phyloP scores from a whole-genome alignment of 108 stramenopile species.

The Fistulifera solaris region DNA sequence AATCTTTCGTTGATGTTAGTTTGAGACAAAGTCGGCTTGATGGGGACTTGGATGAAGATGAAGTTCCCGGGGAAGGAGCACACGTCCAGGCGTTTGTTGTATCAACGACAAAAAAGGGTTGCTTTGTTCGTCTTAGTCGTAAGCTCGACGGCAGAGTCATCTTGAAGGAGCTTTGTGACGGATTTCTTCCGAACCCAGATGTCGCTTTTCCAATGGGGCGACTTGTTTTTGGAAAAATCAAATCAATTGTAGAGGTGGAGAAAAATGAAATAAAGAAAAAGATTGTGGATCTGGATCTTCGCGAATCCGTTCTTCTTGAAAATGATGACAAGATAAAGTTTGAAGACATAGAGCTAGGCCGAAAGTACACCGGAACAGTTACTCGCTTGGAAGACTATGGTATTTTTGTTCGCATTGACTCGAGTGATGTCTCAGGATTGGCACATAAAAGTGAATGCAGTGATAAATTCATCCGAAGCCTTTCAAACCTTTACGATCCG shows the following conservation, averaged over 20 bases:
- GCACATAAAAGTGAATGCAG: slow-evolving; percentile 88
- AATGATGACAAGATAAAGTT: slow-evolving; percentile 42
- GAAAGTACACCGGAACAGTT: slow-evolving; percentile 83
- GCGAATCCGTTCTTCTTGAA: slow-evolving; percentile 62
- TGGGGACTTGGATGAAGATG: slow-evolving; percentile 71
- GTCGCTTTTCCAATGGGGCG: slow-evolving; percentile 80
- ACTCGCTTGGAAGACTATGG: slow-evolving; percentile 83
- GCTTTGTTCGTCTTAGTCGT: slow-evolving; percentile 81
- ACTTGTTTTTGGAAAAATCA: slow-evolving; percentile 86
- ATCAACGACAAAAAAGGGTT: slow-evolving; percentile 81
- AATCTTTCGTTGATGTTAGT: slow-evolving; percentile 58
- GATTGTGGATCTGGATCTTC: slow-evolving; percentile 69
- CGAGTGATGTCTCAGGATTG: slow-evolving; percentile 83
- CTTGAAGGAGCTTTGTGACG: slow-evolving; percentile 84
- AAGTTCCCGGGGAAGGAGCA: slow-evolving; percentile 48
- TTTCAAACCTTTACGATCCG: slow-evolving; percentile 69
- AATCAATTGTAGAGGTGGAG: slow-evolving; percentile 25
- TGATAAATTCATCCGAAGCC: slow-evolving; percentile 71
- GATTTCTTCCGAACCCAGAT: slow-evolving; percentile 70
- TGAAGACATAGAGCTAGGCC: slow-evolving; percentile 62
- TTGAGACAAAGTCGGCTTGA: slow-evolving; percentile 51
- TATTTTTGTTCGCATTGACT: slow-evolving; percentile 83
- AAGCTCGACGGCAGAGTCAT: slow-evolving; percentile 75
- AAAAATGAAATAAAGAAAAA: slow-evolving; percentile 13
- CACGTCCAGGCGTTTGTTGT: slow-evolving; percentile 82